phyloP scores from a whole-genome alignment of 306 rosid species.

The Malus sylvestris region DNA sequence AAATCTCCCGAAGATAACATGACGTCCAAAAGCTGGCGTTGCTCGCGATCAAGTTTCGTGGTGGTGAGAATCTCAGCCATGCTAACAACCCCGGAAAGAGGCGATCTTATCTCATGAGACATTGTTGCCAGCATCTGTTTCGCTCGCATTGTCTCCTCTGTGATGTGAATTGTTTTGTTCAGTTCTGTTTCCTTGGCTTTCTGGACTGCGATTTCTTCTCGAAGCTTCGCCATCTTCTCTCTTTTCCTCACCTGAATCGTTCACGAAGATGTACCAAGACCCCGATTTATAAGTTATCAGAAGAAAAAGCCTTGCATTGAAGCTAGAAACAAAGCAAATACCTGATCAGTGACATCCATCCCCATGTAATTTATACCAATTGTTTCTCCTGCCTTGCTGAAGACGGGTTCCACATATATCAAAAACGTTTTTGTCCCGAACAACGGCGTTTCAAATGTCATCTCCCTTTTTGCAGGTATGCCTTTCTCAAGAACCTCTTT shows the following conservation, averaged over 20 bases:
- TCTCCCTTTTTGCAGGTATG: constrained; percentile 81
- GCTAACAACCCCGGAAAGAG: constrained; percentile 86
- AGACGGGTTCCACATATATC: constrained; percentile 88
- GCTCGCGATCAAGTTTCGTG: constrained; percentile 76
- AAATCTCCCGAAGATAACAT: constrained; percentile 93
- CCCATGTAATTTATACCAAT: constrained; percentile 95
- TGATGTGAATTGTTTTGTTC: constrained; percentile 89
- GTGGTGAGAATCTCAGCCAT: constrained; percentile 89
- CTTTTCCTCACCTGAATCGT: constrained; percentile 66
- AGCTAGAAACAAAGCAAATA: constrained; percentile 9
- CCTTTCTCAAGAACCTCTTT: constrained; percentile 90
- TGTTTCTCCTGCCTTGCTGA: constrained; percentile 84
- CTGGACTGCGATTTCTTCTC: constrained; percentile 90
- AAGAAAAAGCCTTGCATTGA: constrained; percentile 8
- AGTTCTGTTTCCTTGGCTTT: constrained; percentile 91
- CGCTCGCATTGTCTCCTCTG: constrained; percentile 99
- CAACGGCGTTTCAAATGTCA: constrained; percentile 74
- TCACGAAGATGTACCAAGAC: constrained; percentile 13
- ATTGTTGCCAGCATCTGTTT: constrained; percentile 96
- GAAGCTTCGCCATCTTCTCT: constrained; percentile 81
- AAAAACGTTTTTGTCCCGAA: constrained; percentile 84
- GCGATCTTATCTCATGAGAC: constrained; percentile 97
- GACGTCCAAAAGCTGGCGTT: constrained; percentile 69
- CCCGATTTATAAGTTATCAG: neutral
- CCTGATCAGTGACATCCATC: constrained; percentile 97